These are phyloP conservation scores for Drosera capensis DNA, from an alignment of 148 eudicot genomes.

Conservation along the genomic window DNA sequence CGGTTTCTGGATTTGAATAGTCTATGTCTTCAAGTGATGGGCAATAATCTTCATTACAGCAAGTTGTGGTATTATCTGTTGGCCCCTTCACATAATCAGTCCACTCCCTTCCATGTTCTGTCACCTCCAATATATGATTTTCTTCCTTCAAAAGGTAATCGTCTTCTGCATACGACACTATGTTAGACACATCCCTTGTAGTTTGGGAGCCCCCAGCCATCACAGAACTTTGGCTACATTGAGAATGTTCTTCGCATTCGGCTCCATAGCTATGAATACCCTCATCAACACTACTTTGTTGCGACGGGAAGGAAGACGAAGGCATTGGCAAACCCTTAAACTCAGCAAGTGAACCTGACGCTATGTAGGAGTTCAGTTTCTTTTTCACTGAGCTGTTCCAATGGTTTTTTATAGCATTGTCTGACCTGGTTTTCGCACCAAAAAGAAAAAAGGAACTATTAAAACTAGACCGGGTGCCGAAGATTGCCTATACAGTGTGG, in stretches of 20 bases:
- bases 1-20: constrained; percentile 32
- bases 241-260: constrained; percentile 58
- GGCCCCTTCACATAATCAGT: constrained; percentile 21
- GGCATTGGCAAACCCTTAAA: constrained; percentile 40
- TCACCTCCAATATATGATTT: no score
- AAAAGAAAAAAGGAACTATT: no score
- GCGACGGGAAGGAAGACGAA: constrained; percentile 23
- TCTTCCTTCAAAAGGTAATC: constrained; percentile 29
- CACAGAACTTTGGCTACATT: constrained; percentile 54
- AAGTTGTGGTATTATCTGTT: constrained; percentile 23
- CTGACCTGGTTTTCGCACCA: constrained; percentile 84
- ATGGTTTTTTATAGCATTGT: constrained; percentile 92
- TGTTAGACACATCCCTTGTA: constrained; percentile 30
- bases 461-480: no score
- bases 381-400: no score
- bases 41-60: constrained; percentile 26
- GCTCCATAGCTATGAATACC: constrained; percentile 25
- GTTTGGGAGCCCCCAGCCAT: constrained; percentile 39
- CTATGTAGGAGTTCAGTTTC: constrained; percentile 63
- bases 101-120: no score
- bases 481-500: no score
- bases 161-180: no score
- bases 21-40: constrained; percentile 23
- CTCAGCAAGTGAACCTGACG: constrained; percentile 76
- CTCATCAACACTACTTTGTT: constrained; percentile 18